Evolutionary conservation across 345 rosid genomes (phyloP).

Genomic region (Leavenworthia alabamica): DNA sequence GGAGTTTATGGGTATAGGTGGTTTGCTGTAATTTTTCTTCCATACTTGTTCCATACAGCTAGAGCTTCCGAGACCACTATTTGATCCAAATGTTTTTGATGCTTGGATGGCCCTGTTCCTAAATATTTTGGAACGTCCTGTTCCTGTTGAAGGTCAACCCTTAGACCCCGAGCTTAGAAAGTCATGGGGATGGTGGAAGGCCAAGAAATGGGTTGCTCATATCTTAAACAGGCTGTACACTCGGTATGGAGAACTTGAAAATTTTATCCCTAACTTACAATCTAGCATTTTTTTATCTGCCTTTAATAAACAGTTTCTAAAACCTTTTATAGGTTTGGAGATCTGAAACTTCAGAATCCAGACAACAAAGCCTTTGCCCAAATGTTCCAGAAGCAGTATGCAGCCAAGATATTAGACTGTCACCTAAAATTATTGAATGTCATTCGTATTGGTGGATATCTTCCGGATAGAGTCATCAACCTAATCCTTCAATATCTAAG

Average conservation of each 20-base stretch:
- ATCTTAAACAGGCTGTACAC: conserved; percentile 93
- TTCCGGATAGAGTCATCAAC: conserved; percentile 95
- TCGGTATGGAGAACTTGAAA: conserved; percentile 40
- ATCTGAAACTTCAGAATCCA: conserved; percentile 84
- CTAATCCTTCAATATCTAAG: conserved; percentile 92
- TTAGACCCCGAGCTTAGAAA: conserved; percentile 80
- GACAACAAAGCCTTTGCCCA: conserved; percentile 89
- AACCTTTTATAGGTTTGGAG: conserved; percentile 70
- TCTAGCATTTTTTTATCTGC: background rate
- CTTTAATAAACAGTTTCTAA: background rate
- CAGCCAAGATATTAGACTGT: conserved; percentile 88
- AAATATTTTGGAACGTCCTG: conserved; percentile 84
- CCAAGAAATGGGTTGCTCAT: conserved; percentile 97
- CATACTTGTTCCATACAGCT: conserved; percentile 41
- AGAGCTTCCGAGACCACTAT: conserved; percentile 93
- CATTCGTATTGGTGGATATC: conserved; percentile 78
- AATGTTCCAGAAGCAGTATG: conserved; percentile 83
- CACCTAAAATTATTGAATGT: conserved; percentile 81
- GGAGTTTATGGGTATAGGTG: background rate
- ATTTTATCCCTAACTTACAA: background rate
- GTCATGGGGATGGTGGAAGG: conserved; percentile 99
- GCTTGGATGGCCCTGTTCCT: conserved; percentile 96
- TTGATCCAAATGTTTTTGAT: conserved; percentile 72
- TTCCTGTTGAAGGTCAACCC: conserved; percentile 87
- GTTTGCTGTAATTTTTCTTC: background rate